Evolutionary conservation across 306 rosid species (phyloP), one percentile per base, ranked within the genome.

Genomic region (Quercus parvula): DNA sequence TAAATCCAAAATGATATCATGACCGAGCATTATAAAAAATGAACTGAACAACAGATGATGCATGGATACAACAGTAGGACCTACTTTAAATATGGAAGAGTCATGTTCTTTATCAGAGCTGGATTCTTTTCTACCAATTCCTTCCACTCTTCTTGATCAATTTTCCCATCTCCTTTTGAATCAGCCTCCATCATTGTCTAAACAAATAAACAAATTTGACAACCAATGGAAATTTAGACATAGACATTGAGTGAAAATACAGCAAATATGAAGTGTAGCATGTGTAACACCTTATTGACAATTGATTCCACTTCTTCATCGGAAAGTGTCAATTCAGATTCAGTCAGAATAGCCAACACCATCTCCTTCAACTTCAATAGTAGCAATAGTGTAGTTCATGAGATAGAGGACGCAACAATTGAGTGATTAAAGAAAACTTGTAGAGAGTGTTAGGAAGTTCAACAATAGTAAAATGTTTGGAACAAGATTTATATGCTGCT

Each of bases 121-220:
- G 96, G 94, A 83, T 89, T 67, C 62, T 83, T 84, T 49, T 74
- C 77, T 6, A 84, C 92, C 56, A 70, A 92, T 30, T 86, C 89
- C 62, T 79, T 90, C 97, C 96, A 92, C 70, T 90, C 96, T 57
- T 89, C 83, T 70, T 38, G 49, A 82, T 94, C 94, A 68, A 94
- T 92, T 85, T 81, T 90, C 58, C 95, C 95, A 56, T 93, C 95
- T 55, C 90, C 86, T 25, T 94, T 94, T 64, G 79, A 22, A 73
- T 91, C 92, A 33, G 89, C 97, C 22, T 94, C 95, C 78, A 27
- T 70, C 71, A 86, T 77, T 72, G 94, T 87, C 97, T 94, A 81
- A 33, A 41, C 46, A 41, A 41, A 41, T 41, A 7, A 55, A 31
- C 62, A 18, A 22, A 79, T 58, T 49, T 46, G 70, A n/a, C 35